Conservation (phyloP, 2,329 filamentous ascomycete genomes). For the Albophoma yamanashiensis region DNA sequence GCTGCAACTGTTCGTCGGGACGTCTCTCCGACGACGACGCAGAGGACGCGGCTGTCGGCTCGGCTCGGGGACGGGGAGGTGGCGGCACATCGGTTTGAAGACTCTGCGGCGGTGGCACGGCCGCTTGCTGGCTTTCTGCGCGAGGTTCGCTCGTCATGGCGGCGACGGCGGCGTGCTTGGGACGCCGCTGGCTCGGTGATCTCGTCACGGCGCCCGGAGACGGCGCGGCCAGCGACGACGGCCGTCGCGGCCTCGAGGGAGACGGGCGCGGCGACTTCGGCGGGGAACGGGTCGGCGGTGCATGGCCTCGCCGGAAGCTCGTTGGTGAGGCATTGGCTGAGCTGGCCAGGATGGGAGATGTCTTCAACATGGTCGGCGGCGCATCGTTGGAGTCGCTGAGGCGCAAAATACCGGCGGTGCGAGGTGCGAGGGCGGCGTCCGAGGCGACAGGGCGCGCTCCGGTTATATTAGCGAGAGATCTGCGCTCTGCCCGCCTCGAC, state of each 20-base stretch:
- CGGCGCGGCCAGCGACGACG: slow-evolving; percentile 12
- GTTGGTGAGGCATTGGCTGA: slow-evolving; percentile 42
- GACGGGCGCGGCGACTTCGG: slow-evolving; percentile 14
- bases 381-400: slow-evolving; percentile 29
- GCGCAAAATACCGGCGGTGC: slow-evolving; percentile 1
- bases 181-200: slow-evolving; percentile 13
- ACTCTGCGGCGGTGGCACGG: not conserved
- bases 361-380: slow-evolving; percentile 48
- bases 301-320: slow-evolving; percentile 26
- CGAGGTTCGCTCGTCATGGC: not conserved
- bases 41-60: not conserved
- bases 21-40: not conserved
- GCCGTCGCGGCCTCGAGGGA: slow-evolving; percentile 14
- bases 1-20: not conserved
- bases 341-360: slow-evolving; percentile 39
- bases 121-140: not conserved
- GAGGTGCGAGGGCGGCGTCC: slow-evolving; percentile 1
- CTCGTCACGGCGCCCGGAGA: slow-evolving; percentile 1
- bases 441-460: slow-evolving; percentile 1
- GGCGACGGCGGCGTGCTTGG: slow-evolving; percentile 1
- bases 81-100: not conserved
- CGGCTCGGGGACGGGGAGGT: not conserved
- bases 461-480: slow-evolving; percentile 1
- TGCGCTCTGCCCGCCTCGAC: not conserved
- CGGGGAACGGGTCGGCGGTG: slow-evolving; percentile 10